phyloP scores from a whole-genome alignment of 2,329 filamentous ascomycete genomes.

The Coniochaeta sp. region DNA sequence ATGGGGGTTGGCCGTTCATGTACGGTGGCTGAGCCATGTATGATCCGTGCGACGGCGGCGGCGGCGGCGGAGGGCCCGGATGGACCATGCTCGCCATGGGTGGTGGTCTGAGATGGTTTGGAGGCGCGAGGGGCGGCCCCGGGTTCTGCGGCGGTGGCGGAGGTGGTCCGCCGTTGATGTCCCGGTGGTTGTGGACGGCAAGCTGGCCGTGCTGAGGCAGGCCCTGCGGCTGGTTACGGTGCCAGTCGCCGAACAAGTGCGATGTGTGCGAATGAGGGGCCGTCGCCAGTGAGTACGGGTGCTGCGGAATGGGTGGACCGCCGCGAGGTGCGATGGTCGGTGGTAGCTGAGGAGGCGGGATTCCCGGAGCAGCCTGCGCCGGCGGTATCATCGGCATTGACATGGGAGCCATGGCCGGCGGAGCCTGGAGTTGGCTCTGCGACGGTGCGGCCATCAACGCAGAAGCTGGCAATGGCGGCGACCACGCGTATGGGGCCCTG shows the following conservation, averaged over 20 bases:
- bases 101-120: constrained; percentile 39
- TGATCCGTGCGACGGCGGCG: constrained; percentile 35
- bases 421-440: constrained; percentile 5
- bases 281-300: constrained; percentile 20
- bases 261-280: constrained; percentile 17
- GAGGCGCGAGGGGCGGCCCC: constrained; percentile 17
- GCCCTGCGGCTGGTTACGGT: constrained; percentile 28
- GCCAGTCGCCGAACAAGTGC: constrained; percentile 39
- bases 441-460: constrained; percentile 8
- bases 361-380: neutral
- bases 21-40: constrained; percentile 28
- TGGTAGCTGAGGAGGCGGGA: constrained; percentile 14
- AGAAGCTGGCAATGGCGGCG: constrained; percentile 7
- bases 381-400: constrained; percentile 2
- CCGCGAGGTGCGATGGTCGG: constrained; percentile 17
- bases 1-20: constrained; percentile 39
- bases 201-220: constrained; percentile 37
- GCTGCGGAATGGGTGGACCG: constrained; percentile 25
- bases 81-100: constrained; percentile 32
- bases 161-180: constrained; percentile 40
- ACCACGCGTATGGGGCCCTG: constrained; percentile 11
- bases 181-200: constrained; percentile 27
- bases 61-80: constrained; percentile 32
- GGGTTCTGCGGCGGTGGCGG: constrained; percentile 14
- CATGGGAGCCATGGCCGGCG: constrained; percentile 6